Evolutionary conservation across 2,329 filamentous ascomycete species (phyloP), one percentile per base, ranked within the genome.

Genomic region (Cadophora gregata): DNA sequence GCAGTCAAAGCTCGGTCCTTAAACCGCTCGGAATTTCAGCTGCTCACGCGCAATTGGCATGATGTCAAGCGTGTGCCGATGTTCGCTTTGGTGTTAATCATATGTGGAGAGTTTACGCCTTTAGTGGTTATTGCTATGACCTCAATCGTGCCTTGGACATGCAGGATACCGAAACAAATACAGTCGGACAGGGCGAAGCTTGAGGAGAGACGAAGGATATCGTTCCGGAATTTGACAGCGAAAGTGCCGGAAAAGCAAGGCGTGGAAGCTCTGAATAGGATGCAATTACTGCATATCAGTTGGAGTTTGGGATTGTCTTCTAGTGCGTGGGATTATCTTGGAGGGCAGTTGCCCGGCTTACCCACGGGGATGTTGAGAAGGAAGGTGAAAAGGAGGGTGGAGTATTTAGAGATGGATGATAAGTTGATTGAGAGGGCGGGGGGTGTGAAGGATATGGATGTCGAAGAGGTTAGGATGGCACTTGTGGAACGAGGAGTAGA

Each of bases 31-130:
- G 86, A 92, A 68, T 90, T 90, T 80, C 89, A 94, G 71, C 84
- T 97, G 1, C 79, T 91, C 60, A 81, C 81, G 67, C 86, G 95
- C 66, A 89, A 88, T 50, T 81, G 83, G 50, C 86, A 91, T 73
- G 96, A 98, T 77, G 80, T 93, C 55, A 81, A 87, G n/a, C 89
- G 93, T 27, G 82, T 97, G 62, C 93, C 94, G 0, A 78, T 91
- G 1, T 97, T 99, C 77, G 89, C 82, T 0, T 68, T 97, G 3
- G 81, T 97, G 59, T 83, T 97, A 7, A 74, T 95, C 0, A 69
- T 97, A 19, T 92, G 91, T 76, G 95, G 93, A 29, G 95, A 98
- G 79, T 90, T 97, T 80, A 92, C 94, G 1, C 93, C 94, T 0
- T 76, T 98, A 6, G 79, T 96, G 6, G 90, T 97, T 1, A 81